Percentiles rank a stretch among this genome's conserved stretches.
These are phyloP conservation scores for Aspergillus carbonarius DNA, from an alignment of 2,329 filamentous ascomycete species.

Conservation along the genomic window DNA sequence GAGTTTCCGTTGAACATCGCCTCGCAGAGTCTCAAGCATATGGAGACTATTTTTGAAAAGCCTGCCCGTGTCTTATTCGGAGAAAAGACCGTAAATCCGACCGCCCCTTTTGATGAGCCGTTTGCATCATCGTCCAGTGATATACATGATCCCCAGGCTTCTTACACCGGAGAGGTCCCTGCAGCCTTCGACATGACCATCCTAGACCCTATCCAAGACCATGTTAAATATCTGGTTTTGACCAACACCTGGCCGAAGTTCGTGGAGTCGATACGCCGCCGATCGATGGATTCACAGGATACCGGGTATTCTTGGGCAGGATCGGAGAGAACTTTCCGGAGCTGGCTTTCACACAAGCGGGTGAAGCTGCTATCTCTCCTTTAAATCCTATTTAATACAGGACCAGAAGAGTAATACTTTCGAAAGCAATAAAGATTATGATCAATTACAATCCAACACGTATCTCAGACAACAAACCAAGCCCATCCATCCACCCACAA, in stretches of 20 bases:
- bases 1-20: constrained; percentile 68
- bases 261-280: not conserved
- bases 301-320: too few species aligned
- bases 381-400: too few species aligned
- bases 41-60: constrained; percentile 58
- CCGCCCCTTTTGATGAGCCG: constrained; percentile 35
- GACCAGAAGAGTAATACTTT: too few species aligned
- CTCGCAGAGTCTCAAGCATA: constrained; percentile 53
- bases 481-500: too few species aligned
- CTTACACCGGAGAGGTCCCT: constrained; percentile 40
- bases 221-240: constrained; percentile 65
- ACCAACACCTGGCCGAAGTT: constrained; percentile 65
- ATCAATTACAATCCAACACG: too few species aligned
- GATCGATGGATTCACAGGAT: too few species aligned
- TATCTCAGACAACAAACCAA: too few species aligned
- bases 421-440: too few species aligned
- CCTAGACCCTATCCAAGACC: constrained; percentile 60
- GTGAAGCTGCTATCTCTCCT: too few species aligned
- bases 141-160: constrained; percentile 29
- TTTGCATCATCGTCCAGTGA: too few species aligned
- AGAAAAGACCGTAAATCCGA: constrained; percentile 39
- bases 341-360: too few species aligned
- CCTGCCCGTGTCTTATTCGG: constrained; percentile 46
- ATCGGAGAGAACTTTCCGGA: too few species aligned
- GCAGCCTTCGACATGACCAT: constrained; percentile 51